Base-by-base conservation (phyloP, 2,329 filamentous ascomycete species). In the Lecanicillium sp. region DNA sequence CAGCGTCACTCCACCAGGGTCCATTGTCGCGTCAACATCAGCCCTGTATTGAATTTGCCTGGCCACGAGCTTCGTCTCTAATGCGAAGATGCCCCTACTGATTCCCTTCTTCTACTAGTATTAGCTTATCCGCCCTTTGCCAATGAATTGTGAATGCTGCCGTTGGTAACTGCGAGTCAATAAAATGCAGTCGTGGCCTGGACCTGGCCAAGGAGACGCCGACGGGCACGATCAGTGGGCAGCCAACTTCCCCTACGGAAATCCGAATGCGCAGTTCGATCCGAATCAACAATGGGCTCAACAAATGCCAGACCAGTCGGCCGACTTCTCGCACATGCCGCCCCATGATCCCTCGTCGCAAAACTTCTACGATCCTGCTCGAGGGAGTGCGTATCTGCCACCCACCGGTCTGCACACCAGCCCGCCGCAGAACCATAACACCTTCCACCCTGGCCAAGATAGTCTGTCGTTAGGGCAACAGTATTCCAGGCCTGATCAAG, bases 141-240 rank as follows among this genome's bases (percentile, higher is more conserved):
- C 28, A 27, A 38, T 41, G 35, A 30, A 25, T 17, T 35, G 35
- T 30, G 29, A 20, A 37, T 41, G 30, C 33, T 33, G 34, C 11
- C 20, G 12, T 25, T 15, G 14, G 36, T 41, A 41, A 41, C 45
- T 46, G 44, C 46, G 42, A 33, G 27, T 17, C 19, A 33, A 42
- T 52, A 56, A 52, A 45, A 65, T 65, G 62, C 62, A 65, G 57
- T 61, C 62, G 43, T 65, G 62, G 62, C 46, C 59, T 29, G 54
- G 53, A 40, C 48, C 55, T 41, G 53, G 57, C 49, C 61, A 63
- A 48, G 58, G 54, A 38, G 61, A 59, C 48, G 48, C 56, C 37
- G 57, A 61, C 41, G 58, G 54, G 39, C 55, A 56, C 38, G 52
- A 52, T 37, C 53, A 55, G 29, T 65, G 62, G 62, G 53, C 57